These are phyloP conservation scores for Colletotrichum sp. DNA, from an alignment of 2,329 filamentous ascomycete genomes.

Conservation along the genomic window DNA sequence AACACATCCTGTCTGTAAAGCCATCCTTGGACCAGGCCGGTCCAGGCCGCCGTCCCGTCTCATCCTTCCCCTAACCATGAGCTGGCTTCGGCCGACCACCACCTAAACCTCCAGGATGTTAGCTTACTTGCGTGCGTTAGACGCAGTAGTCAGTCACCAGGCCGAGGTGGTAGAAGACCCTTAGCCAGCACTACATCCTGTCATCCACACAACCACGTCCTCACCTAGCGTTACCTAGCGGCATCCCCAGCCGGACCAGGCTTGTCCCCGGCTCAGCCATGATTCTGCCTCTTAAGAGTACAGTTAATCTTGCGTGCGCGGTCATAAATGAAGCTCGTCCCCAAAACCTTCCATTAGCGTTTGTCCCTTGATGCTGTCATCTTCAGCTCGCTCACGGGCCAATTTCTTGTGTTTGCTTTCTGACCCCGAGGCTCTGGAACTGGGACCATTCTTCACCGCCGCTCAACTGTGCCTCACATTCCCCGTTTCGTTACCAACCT, in stretches of 20 bases:
- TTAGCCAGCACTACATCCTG: not conserved
- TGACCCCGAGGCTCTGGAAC: not conserved
- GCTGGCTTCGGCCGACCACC: not conserved
- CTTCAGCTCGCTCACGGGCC: not conserved
- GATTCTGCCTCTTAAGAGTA: not conserved
- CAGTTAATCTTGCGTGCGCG: not conserved
- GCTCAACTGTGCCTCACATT: not conserved
- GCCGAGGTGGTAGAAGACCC: not conserved
- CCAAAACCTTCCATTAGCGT: not conserved
- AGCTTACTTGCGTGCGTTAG: not conserved
- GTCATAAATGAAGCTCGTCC: not conserved
- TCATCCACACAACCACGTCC: not conserved
- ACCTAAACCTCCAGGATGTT: not conserved
- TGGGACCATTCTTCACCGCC: not conserved
- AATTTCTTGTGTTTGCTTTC: not conserved
- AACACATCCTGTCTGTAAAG: not conserved
- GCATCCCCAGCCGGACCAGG: not conserved
- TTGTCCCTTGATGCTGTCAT: not conserved
- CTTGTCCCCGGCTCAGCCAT: conserved; percentile 1
- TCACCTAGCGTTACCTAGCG: not conserved
- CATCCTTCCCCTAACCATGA: not conserved
- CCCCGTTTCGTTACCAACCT: not conserved
- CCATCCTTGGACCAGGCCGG: not conserved
- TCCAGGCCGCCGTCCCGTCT: not conserved
- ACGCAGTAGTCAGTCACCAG: not conserved